Evolutionary conservation across 192 early-diverging fungal species (phyloP).

Genomic region (Borealophlyctis nickersoniae): DNA sequence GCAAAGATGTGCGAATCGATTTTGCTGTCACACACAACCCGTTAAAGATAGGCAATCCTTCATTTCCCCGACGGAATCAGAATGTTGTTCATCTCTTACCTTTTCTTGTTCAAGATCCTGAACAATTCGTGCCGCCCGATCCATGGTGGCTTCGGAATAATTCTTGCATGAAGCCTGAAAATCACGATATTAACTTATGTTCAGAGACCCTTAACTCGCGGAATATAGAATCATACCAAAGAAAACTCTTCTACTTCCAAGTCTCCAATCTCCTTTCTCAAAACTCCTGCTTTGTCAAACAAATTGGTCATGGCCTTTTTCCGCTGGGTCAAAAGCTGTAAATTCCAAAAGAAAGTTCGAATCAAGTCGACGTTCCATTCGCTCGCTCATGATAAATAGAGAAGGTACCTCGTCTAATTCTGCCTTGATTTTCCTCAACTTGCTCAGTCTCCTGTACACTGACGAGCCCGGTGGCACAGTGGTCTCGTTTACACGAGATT

Average conservation of each 20-base stretch:
- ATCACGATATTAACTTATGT: neutral
- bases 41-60: too few relatives aligned
- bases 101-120: slow-evolving; percentile 21
- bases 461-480: slow-evolving; percentile 6
- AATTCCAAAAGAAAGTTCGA: too few relatives aligned
- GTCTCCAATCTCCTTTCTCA: slow-evolving; percentile 10
- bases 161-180: slow-evolving; percentile 5
- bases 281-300: neutral
- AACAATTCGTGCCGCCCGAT: slow-evolving; percentile 4
- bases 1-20: slow-evolving; percentile 3
- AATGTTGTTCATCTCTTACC: too few relatives aligned
- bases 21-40: too few relatives aligned
- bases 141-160: slow-evolving; percentile 15
- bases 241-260: slow-evolving; percentile 6
- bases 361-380: too few relatives aligned
- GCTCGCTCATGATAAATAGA: too few relatives aligned
- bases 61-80: too few relatives aligned
- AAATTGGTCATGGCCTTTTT: slow-evolving; percentile 8
- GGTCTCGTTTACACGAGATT: slow-evolving; percentile 8
- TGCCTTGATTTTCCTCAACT: neutral
- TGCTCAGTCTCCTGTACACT: slow-evolving; percentile 20
- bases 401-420: slow-evolving; percentile 12
- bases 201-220: neutral
- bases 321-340: slow-evolving; percentile 5
- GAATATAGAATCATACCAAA: neutral